Evolutionary conservation across 1,284 basidiomycete genomes (phyloP).

Genomic region (Ceratobasidium papillatum): DNA sequence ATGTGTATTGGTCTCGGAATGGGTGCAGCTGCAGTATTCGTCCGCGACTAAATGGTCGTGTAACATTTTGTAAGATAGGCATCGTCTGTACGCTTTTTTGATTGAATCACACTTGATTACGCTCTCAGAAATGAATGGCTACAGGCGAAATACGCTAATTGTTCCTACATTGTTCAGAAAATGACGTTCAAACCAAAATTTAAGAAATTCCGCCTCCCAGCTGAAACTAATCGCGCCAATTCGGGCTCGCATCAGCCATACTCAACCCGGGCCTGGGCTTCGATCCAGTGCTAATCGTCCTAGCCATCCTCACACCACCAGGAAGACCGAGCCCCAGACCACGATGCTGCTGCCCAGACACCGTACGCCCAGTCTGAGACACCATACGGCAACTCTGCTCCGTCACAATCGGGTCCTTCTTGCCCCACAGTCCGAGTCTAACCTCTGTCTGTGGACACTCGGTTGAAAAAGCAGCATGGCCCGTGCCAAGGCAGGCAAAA

Average conservation of each 20-base stretch:
- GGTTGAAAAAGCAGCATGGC: slow-evolving; percentile 7
- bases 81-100: background rate
- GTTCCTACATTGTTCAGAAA: background rate
- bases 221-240: background rate
- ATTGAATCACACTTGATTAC: slow-evolving; percentile 33
- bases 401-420: background rate
- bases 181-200: background rate
- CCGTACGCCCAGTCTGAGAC: background rate
- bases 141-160: background rate
- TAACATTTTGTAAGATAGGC: background rate
- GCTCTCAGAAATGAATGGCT: background rate
- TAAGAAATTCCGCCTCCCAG: background rate
- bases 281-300: background rate
- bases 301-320: background rate
- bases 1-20: slow-evolving; percentile 77
- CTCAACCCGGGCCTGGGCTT: background rate
- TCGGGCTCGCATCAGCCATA: background rate
- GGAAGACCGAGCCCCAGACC: background rate
- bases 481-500: slow-evolving; percentile 9
- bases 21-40: slow-evolving; percentile 85
- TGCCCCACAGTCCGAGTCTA: slow-evolving; percentile 25
- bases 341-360: background rate
- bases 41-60: slow-evolving; percentile 63
- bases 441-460: slow-evolving; percentile 25
- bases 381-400: background rate